These are phyloP conservation scores for Hypoxylon sp. DNA, from an alignment of 2,329 filamentous ascomycete species.

Conservation along the genomic window DNA sequence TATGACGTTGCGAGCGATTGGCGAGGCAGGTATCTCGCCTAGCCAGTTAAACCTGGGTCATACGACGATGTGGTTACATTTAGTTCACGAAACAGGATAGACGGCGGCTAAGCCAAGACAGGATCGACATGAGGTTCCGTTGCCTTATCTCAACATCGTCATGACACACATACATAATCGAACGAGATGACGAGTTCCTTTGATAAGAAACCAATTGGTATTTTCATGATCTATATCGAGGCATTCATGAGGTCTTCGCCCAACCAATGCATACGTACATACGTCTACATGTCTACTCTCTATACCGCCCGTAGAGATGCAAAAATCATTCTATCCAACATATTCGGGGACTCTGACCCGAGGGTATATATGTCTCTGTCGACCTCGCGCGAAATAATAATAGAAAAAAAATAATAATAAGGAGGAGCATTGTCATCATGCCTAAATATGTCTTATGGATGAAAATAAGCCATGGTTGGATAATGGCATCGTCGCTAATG, in stretches of 20 bases:
- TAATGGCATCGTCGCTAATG: background rate
- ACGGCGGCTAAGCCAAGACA: background rate
- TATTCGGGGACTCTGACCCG: constrained; percentile 13
- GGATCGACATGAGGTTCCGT: background rate
- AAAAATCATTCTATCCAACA: constrained; percentile 25
- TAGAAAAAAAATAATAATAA: constrained; percentile 5
- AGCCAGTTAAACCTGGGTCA: too few relatives aligned
- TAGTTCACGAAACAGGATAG: constrained; percentile 3
- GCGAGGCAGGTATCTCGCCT: too few relatives aligned
- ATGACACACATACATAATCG: background rate
- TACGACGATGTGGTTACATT: constrained; percentile 19
- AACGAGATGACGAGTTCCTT: background rate
- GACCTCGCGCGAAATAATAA: constrained; percentile 20
- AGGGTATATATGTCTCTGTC: constrained; percentile 29
- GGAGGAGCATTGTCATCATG: constrained; percentile 12
- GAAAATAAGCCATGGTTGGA: constrained; percentile 1
- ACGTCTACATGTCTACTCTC: constrained; percentile 6
- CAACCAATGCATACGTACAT: constrained; percentile 1
- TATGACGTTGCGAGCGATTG: too few relatives aligned
- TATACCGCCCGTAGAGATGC: background rate
- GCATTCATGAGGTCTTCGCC: constrained; percentile 12
- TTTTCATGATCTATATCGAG: constrained; percentile 12
- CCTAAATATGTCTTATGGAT: background rate
- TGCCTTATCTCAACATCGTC: background rate
- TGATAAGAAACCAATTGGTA: constrained; percentile 12